Evolutionary conservation across 306 rosid genomes (phyloP), one percentile per base, ranked within the genome.

Genomic region (Corylus americana): DNA sequence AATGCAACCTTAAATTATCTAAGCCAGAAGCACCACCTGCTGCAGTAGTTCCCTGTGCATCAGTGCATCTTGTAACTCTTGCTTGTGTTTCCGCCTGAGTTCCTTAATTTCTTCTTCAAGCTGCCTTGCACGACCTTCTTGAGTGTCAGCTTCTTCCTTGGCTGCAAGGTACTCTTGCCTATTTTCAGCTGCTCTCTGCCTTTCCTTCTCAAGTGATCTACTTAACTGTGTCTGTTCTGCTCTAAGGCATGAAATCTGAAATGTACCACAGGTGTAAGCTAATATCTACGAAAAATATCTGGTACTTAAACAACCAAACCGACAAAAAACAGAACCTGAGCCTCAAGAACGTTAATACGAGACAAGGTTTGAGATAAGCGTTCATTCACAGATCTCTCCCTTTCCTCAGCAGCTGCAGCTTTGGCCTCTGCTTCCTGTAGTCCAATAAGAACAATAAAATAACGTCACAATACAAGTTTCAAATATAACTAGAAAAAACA

Each of bases 71-170:
- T 91, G 97, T 74, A 96, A 88, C 79, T 96, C 99, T 80, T 93
- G 98, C 88, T 91, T 96, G 87, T 96, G 90, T 81, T 91, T 96
- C 85, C 85, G 90, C 82, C 94, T 87, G 75, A 91, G 79, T 71
- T 91, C 96, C 81, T 88, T 84, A 63, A 91, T 87, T 77, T 91
- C 94, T 86, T 81, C 97, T 85, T 89, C 99, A 85, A 93, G 96
- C 86, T 96, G 99, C 87, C 74, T 91, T 71, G 80, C 94, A 45
- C 92, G 97, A 81, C 99, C 98, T 88, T 96, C 98, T 78, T 84
- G 96, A 48, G 99, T 93, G 82, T 96, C 96, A 78, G 99, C 98
- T 83, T 93, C 99, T 92, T 96, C 99, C 87, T 96, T 96, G 74
- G 91, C 92, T 42, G 92, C 96, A 82, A 91, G 98, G 89, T 89